phyloP scores from a whole-genome alignment of 2,329 filamentous ascomycete genomes.

The Cryphonectria parasitica region DNA sequence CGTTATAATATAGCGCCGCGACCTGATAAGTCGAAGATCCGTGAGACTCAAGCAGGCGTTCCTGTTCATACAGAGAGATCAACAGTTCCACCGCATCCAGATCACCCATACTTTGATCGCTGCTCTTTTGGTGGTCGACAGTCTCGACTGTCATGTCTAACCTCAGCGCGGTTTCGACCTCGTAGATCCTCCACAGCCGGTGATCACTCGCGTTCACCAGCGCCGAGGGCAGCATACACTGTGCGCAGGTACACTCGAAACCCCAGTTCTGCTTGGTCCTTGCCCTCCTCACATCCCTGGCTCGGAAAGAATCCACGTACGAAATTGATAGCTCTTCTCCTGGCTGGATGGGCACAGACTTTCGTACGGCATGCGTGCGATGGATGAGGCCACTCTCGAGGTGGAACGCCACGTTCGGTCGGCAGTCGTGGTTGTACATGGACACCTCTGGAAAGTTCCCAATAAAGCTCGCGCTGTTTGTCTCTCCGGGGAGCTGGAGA shows the following conservation, averaged over 20 bases:
- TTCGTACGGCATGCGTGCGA: constrained; percentile 42
- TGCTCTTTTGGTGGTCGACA: not conserved
- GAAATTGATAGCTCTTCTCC: constrained; percentile 47
- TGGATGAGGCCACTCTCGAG: constrained; percentile 44
- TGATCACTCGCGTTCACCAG: constrained; percentile 37
- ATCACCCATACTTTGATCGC: constrained; percentile 12
- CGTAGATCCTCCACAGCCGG: constrained; percentile 36
- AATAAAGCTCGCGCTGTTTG: constrained; percentile 29
- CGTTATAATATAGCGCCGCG: constrained; percentile 44
- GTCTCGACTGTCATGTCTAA: constrained; percentile 3
- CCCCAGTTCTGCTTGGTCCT: constrained; percentile 41
- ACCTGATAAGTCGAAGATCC: constrained; percentile 44
- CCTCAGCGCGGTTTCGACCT: constrained; percentile 36
- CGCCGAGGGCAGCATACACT: constrained; percentile 37
- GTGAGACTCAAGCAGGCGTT: constrained; percentile 43
- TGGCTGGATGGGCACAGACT: constrained; percentile 31
- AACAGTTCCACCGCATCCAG: constrained; percentile 39
- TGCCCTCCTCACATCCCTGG: constrained; percentile 35
- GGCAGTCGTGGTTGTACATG: constrained; percentile 47
- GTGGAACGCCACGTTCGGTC: constrained; percentile 44
- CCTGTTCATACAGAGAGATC: constrained; percentile 39
- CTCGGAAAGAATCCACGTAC: constrained; percentile 45
- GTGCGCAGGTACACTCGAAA: constrained; percentile 45
- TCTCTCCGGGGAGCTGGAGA: constrained; percentile 5
- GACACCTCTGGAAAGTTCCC: constrained; percentile 44